Conservation (phyloP, 1,139 yeast species). For the Debaryomycetaceae sp. region DNA sequence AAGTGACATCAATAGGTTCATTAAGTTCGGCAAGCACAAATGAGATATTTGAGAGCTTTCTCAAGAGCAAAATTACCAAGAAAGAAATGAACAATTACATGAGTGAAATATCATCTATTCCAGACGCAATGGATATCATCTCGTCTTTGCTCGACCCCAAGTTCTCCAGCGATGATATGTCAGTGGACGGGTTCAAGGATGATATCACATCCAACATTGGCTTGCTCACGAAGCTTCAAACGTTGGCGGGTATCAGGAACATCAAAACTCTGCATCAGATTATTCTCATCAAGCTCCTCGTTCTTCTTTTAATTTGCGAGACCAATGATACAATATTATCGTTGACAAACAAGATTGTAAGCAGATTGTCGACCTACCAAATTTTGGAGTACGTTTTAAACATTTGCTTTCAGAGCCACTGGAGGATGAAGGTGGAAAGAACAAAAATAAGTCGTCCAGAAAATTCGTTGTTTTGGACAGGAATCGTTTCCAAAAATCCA, state of each 20-base stretch:
- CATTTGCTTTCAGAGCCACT: slow-evolving; percentile 16
- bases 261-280: slow-evolving; percentile 25
- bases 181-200: slow-evolving; percentile 1
- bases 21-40: slow-evolving; percentile 16
- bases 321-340: slow-evolving; percentile 23
- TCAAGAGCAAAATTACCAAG: slow-evolving; percentile 22
- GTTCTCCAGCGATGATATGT: slow-evolving; percentile 1
- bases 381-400: slow-evolving; percentile 25
- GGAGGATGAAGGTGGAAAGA: slow-evolving; percentile 3
- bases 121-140: slow-evolving; percentile 23
- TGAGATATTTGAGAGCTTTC: slow-evolving; percentile 18
- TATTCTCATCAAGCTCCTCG: slow-evolving; percentile 21
- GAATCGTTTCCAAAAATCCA: slow-evolving; percentile 18
- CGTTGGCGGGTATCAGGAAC: slow-evolving; percentile 22
- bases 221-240: slow-evolving; percentile 18
- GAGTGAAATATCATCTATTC: slow-evolving; percentile 19
- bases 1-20: slow-evolving; percentile 10
- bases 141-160: slow-evolving; percentile 19
- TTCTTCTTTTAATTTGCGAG: slow-evolving; percentile 31
- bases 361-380: slow-evolving; percentile 21
- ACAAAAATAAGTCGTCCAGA: slow-evolving; percentile 14
- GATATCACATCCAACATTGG: slow-evolving; percentile 9
- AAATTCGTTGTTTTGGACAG: slow-evolving; percentile 27
- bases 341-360: slow-evolving; percentile 24
- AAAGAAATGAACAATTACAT: slow-evolving; percentile 19